Base-by-base conservation (phyloP, 2,329 filamentous ascomycete genomes). In the Nectriaceae sp. region DNA sequence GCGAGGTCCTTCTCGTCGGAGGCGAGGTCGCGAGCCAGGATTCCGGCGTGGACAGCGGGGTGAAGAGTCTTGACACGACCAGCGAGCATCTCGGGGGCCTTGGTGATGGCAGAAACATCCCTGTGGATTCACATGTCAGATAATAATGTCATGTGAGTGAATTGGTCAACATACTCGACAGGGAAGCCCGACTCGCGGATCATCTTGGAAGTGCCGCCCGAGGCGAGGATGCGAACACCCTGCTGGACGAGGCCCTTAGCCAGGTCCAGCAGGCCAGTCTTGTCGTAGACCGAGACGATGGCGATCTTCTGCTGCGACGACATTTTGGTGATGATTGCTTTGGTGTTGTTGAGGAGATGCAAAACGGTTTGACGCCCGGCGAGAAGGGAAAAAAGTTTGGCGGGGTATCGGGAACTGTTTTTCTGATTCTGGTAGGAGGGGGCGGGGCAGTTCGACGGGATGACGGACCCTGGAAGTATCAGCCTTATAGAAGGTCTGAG, bases 271-370 rank as follows among this genome's bases (percentile, higher is more conserved):
- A 96, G 83, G 52, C 92, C 94, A 47, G 93, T 97, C 85, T 99
- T 99, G 82, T 99, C 90, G 70, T 94, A 97, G 78, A 97, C 94
- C 59, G 93, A 97, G 70, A 99, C 82, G 68, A 99, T 97, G 60
- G 94, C 94, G 79, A 81, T 82, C 67, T 80, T 77, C 68, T 83
- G 80, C 52, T 71, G 64, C 21, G 55, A 62, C 53, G 70, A 63
- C 70, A 73, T 74, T 56, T 53, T 65, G 57, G 42, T 52, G 43
- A 26, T 44, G 49, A 44, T 46, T 49, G 44, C 47, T 49, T 26
- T 40, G 42, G 22, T 26, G 46, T 39, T 37, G 42, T 16, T 39
- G 39, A 26, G 24, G 39, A 41, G 44, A 58, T 53, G 42, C 38
- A 50, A 44, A 41, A 50, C 49, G 54, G 46, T 52, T 53, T 39